phyloP scores from a whole-genome alignment of 1,139 yeast genomes.

The Saccharomycopsis hybrid region DNA sequence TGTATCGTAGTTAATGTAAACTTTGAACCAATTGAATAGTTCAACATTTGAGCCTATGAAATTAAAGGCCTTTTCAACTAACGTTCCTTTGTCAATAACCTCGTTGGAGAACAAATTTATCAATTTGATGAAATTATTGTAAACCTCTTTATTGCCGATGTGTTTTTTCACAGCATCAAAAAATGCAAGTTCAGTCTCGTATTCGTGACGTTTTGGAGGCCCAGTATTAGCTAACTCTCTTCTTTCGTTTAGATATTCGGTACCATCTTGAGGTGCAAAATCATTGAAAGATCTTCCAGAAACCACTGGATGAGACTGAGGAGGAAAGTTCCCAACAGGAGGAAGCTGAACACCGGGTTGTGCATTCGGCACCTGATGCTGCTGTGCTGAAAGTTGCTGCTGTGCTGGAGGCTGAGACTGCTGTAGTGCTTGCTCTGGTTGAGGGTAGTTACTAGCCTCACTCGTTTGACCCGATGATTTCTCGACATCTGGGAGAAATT shows the following conservation, averaged over 20 bases:
- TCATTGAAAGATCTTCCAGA: background rate
- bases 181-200: slow-evolving; percentile 75
- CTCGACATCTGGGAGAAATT: slow-evolving; percentile 74
- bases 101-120: slow-evolving; percentile 85
- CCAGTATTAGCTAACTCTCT: background rate
- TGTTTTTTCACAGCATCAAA: slow-evolving; percentile 89
- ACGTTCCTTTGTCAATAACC: slow-evolving; percentile 75
- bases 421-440: slow-evolving; percentile 14
- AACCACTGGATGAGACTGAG: slow-evolving; percentile 27
- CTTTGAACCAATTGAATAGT: slow-evolving; percentile 82
- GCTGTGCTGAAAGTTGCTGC: slow-evolving; percentile 25
- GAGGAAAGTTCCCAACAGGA: slow-evolving; percentile 93
- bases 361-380: slow-evolving; percentile 24
- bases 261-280: background rate
- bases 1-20: slow-evolving; percentile 81
- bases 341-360: slow-evolving; percentile 51
- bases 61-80: slow-evolving; percentile 79
- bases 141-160: slow-evolving; percentile 72
- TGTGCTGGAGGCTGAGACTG: slow-evolving; percentile 22
- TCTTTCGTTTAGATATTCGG: background rate
- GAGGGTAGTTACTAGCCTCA: slow-evolving; percentile 10
- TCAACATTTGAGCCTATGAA: slow-evolving; percentile 79
- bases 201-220: background rate
- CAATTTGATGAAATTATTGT: slow-evolving; percentile 85
- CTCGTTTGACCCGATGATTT: background rate